Percentiles rank a stretch among this genome's conserved stretches.
Evolutionary conservation across 1,139 yeast genomes (phyloP).

Genomic region (Scheffersomyces segobiensis): DNA sequence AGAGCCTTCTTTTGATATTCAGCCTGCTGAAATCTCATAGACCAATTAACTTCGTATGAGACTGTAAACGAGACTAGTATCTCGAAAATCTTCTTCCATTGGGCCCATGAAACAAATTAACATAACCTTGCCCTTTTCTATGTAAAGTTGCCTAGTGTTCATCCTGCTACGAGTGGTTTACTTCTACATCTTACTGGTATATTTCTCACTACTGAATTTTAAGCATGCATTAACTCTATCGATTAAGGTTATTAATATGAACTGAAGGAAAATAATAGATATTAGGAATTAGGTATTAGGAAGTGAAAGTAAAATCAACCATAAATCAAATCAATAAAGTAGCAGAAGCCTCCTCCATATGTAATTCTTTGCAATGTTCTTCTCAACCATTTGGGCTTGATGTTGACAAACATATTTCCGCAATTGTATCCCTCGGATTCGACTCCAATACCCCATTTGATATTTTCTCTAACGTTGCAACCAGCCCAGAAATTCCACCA

Average conservation of each 20-base stretch:
- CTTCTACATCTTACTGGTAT: not conserved
- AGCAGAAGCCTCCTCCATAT: conserved; percentile 74
- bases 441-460: conserved; percentile 83
- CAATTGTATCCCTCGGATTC: conserved; percentile 79
- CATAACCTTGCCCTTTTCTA: too few species aligned
- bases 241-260: not conserved
- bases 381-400: conserved; percentile 52
- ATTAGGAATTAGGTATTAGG: not conserved
- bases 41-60: too few species aligned
- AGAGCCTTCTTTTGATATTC: too few species aligned
- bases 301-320: conserved; percentile 32
- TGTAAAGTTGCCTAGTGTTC: not conserved
- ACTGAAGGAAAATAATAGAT: not conserved
- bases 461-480: conserved; percentile 73
- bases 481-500: conserved; percentile 82
- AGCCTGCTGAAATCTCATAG: too few species aligned
- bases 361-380: conserved; percentile 52
- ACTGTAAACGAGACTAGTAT: too few species aligned
- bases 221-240: not conserved
- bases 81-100: too few species aligned
- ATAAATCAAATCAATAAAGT: conserved; percentile 55
- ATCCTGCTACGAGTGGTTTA: not conserved
- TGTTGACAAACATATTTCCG: conserved; percentile 56
- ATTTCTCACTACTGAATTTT: too few species aligned
- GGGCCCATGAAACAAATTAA: too few species aligned